These are phyloP conservation scores for Fusarium avenaceum DNA, from an alignment of 2,329 filamentous ascomycete species.

Conservation along the genomic window DNA sequence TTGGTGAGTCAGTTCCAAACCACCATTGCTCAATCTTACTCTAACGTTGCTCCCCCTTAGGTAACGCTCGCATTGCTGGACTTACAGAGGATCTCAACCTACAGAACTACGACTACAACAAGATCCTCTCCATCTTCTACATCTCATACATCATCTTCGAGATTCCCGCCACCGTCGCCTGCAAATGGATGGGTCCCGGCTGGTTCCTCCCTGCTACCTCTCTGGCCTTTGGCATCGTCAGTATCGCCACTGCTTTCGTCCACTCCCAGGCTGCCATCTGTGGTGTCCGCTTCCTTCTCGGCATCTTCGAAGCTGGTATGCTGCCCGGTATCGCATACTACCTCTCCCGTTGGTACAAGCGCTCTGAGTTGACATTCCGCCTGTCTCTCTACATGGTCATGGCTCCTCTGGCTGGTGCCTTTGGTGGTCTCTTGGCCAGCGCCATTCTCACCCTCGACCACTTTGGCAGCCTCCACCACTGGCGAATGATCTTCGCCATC, in stretches of 20 bases:
- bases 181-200: constrained; percentile 74
- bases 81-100: constrained; percentile 68
- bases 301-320: constrained; percentile 75
- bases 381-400: constrained; percentile 75
- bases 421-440: constrained; percentile 74
- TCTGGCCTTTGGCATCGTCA: constrained; percentile 69
- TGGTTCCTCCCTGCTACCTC: constrained; percentile 73
- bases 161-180: constrained; percentile 72
- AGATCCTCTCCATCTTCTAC: constrained; percentile 72
- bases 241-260: constrained; percentile 72
- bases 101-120: constrained; percentile 73
- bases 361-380: constrained; percentile 73
- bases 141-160: constrained; percentile 76
- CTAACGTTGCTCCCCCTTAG: constrained; percentile 13
- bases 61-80: constrained; percentile 69
- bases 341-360: constrained; percentile 72
- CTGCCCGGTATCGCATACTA: constrained; percentile 77
- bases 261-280: constrained; percentile 61
- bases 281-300: constrained; percentile 72
- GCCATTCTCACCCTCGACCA: constrained; percentile 71
- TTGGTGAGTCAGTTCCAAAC: constrained; percentile 62
- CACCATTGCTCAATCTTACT: background rate
- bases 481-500: constrained; percentile 80
- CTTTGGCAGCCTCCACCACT: constrained; percentile 68
- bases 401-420: constrained; percentile 75